Percentiles rank a stretch among this genome's conserved stretches.
Conservation (phyloP, 2,329 filamentous ascomycete genomes). For the Cladosporium sphaerospermum region DNA sequence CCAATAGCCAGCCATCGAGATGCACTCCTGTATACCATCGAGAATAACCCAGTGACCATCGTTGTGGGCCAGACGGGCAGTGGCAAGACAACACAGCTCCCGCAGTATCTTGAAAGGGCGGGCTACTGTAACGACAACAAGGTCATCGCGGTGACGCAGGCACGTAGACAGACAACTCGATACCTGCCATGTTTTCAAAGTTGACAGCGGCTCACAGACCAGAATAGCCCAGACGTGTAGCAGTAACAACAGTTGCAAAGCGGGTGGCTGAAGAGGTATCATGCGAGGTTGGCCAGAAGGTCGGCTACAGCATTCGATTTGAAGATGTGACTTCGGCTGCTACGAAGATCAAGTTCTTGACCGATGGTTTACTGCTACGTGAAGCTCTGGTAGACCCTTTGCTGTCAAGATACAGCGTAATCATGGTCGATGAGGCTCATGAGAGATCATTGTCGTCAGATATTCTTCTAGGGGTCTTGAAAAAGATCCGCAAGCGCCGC, state of each 20-base stretch:
- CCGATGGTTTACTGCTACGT: conserved; percentile 82
- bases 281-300: conserved; percentile 77
- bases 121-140: conserved; percentile 86
- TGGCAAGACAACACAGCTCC: conserved; percentile 92
- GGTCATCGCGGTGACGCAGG: conserved; percentile 83
- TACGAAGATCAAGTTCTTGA: conserved; percentile 91
- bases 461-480: conserved; percentile 79
- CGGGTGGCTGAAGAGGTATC: conserved; percentile 85
- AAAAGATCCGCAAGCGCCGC: conserved; percentile 77
- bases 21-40: conserved; percentile 75
- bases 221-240: conserved; percentile 73
- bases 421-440: conserved; percentile 98
- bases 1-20: conserved; percentile 82
- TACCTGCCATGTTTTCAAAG: conserved; percentile 9
- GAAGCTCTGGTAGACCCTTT: conserved; percentile 92
- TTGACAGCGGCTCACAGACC: conserved; percentile 30
- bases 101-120: conserved; percentile 79
- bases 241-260: conserved; percentile 81
- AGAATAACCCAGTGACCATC: conserved; percentile 77
- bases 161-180: conserved; percentile 39
- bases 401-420: conserved; percentile 82
- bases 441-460: conserved; percentile 91
- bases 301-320: conserved; percentile 83
- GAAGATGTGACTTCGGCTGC: conserved; percentile 83
- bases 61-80: conserved; percentile 91